Base-by-base conservation (phyloP, 2,329 filamentous ascomycete genomes). In the Xylariaceae sp. region DNA sequence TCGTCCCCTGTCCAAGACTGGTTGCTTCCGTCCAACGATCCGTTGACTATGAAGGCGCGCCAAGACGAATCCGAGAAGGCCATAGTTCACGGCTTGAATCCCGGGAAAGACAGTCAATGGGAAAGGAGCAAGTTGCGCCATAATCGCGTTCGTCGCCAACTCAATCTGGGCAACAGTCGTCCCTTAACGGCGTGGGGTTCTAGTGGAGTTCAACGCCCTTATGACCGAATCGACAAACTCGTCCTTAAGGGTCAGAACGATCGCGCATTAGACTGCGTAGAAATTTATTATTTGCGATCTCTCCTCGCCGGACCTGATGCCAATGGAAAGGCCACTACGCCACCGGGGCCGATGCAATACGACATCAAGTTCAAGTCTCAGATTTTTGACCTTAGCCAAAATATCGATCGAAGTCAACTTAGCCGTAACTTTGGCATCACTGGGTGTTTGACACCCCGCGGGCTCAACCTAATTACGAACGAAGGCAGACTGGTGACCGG, bases 351-450 rank as follows among this genome's bases (percentile, higher is more conserved):
- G 13, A 36, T 29, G 3, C 44, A 54, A 1, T 81, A 76, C 55
- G 87, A 91, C 63, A 76, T 70, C 10, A 51, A 43, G 3, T 71
- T 64, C 63, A 76, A 80, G 65, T 63, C 69, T 12, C 65, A 71
- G 12, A 68, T 81, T 34, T 76, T 83, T 59, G 85, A 92, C 55
- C 70, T 89, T 0, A 88, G 85, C 5, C 88, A 92, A 63, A 91
- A 90, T 49, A 76, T 89, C 8, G 85, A 89, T 63, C 75, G 86
- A 13, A 76, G 77, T 10, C 69, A 68, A 1, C 76, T 81, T 47
- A 68, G 57, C 1, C 67, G 67, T 0, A 68, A 71, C 0, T 75
- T 79, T 39, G 88, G 87, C 0, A 74, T 88, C 5, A 72, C 80
- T 2, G 78, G 80, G 0, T 92, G 88, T 63, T 73, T 91, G 9